phyloP scores from a whole-genome alignment of 106 monocot species.

The Apostasia ramifera region DNA sequence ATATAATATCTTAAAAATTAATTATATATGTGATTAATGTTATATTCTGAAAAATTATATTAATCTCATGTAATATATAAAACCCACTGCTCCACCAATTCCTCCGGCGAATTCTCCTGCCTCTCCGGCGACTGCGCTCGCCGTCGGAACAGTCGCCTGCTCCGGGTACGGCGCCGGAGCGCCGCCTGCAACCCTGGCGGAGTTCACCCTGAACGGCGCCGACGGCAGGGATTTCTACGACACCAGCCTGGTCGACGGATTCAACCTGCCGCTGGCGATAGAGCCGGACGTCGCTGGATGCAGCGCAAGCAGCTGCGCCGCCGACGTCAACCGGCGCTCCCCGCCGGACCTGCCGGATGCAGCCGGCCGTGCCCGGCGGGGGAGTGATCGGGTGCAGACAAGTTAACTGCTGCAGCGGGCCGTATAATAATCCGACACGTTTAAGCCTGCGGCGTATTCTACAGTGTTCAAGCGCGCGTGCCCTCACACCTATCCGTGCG shows the following conservation, averaged over 20 bases:
- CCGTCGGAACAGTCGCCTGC: slow-evolving; percentile 14
- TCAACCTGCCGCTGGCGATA: slow-evolving; percentile 45
- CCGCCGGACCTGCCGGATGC: slow-evolving; percentile 5
- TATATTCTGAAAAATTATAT: too few species aligned
- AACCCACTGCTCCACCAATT: slow-evolving; percentile 16
- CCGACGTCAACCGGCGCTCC: slow-evolving; percentile 36
- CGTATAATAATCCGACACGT: too few species aligned
- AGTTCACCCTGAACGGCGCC: slow-evolving; percentile 26
- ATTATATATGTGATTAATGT: too few species aligned
- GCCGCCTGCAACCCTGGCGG: slow-evolving; percentile 29
- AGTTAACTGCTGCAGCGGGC: too few species aligned
- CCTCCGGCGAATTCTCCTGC: slow-evolving; percentile 22
- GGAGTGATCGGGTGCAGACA: neutral
- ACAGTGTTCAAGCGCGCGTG: too few species aligned
- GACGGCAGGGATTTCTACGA: slow-evolving; percentile 44
- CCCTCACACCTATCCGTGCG: too few species aligned
- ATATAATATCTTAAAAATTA: too few species aligned
- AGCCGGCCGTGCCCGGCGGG: slow-evolving; percentile 12
- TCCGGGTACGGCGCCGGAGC: slow-evolving; percentile 22
- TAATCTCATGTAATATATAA: too few species aligned
- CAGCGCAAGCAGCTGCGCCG: slow-evolving; percentile 23
- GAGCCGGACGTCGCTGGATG: slow-evolving; percentile 20
- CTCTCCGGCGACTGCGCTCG: slow-evolving; percentile 38
- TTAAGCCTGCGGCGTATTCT: too few species aligned
- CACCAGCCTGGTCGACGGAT: slow-evolving; percentile 49